Base-by-base conservation (phyloP, 169 alveolate species). In the Eimeria brunetti region DNA sequence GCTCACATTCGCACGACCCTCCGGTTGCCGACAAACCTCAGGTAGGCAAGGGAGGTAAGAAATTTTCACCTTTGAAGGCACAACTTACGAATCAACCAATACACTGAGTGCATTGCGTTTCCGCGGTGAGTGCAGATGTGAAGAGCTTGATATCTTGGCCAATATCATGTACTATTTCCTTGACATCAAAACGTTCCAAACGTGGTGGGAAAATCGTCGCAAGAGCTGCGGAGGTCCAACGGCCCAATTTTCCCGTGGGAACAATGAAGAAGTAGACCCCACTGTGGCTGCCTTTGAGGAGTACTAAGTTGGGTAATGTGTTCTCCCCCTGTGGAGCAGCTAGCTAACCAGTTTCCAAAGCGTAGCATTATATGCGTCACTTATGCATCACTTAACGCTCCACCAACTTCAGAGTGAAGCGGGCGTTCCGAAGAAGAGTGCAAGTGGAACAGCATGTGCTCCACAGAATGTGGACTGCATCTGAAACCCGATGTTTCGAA, bases 71-170 rank as follows among this genome's bases (percentile, higher is more conserved):
- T 12, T 18, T 20, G 7, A 20, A 0, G 41, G 67, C 22, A 46
- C 64, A 46, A n/a, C 88, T 24, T 0, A 33, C 41, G n/a, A 30
- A 60, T 41, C 44, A 1, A 6, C 88, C 24, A 9, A 30, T 20
- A 78, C 20, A 60, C 24, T 49, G 58, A 27, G 51, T 51, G n/a
- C 80, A 78, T 30, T 51, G 89, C 53, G 53, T 11, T 18, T 33
- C 27, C 51, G 69, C 20, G 30, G 33, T 81, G 75, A 81, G n/a
- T 60, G 27, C 95, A 91, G 95, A 33, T 91, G 88, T 46, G 91
- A 78, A 67, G 95, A 81, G 73, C 91, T 91, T 30, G 95, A 91
- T 53, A 91, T 91, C 83, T 58, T 91, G 73, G 95, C 95, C n/a
- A 91, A 83, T 30, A 84, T 91, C n/a, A 46, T 91, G 78, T 91